Percentiles rank a stretch among this genome's conserved stretches.
phyloP scores from a whole-genome alignment of 345 rosid genomes.

The Hypericum perforatum region DNA sequence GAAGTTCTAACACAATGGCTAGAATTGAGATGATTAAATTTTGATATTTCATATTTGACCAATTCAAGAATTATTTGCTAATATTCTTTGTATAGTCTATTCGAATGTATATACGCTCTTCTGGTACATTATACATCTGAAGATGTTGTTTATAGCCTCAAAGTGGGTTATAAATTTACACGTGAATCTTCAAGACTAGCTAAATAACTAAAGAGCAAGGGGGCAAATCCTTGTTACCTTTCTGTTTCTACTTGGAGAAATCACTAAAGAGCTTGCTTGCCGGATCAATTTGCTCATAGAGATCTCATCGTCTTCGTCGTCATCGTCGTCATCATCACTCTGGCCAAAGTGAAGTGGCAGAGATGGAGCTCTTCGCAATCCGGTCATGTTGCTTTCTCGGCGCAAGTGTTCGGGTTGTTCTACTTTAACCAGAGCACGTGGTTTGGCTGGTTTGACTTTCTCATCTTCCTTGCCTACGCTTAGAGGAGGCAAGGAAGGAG shows the following conservation, averaged over 20 bases:
- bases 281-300: slow-evolving; percentile 52
- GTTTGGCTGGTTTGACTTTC: slow-evolving; percentile 7
- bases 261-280: slow-evolving; percentile 29
- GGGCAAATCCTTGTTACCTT: slow-evolving; percentile 23
- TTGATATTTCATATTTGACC: too few species aligned
- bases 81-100: too few species aligned
- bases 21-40: too few species aligned
- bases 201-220: neutral
- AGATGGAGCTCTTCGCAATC: slow-evolving; percentile 38
- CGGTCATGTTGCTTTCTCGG: slow-evolving; percentile 9
- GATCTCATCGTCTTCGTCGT: slow-evolving; percentile 31
- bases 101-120: too few species aligned
- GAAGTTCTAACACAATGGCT: too few species aligned
- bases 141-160: too few species aligned
- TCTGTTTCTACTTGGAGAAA: slow-evolving; percentile 11
- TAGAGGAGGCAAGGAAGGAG: slow-evolving; percentile 17
- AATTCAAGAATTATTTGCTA: too few species aligned
- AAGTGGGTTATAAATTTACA: too few species aligned
- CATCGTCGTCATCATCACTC: slow-evolving; percentile 24
- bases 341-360: slow-evolving; percentile 27
- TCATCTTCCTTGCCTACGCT: slow-evolving; percentile 17
- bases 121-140: too few species aligned
- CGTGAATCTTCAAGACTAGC: too few species aligned
- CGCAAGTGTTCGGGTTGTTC: neutral
- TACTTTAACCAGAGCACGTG: slow-evolving; percentile 6